Evolutionary conservation across 768 basidiomycete species (phyloP), one percentile per base, ranked within the genome.

Genomic region (Russula vinacea): DNA sequence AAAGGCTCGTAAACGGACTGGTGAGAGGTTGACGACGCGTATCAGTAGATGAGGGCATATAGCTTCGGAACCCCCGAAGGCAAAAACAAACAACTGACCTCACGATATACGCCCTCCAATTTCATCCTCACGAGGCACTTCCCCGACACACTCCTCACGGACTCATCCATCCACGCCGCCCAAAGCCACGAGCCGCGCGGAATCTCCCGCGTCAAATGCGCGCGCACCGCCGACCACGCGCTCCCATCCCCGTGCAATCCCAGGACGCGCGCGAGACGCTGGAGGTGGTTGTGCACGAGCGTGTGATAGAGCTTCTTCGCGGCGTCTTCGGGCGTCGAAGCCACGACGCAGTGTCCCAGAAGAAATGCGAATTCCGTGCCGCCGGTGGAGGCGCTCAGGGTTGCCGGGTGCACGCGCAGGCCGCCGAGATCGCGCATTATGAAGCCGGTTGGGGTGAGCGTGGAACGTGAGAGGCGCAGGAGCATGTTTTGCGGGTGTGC

Each of bases 81-180:
- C 8, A n/a, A n/a, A n/a, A n/a, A n/a, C 35, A 19, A 44, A n/a
- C 17, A 8, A 73, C 78, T 71, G 71, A 83, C 84, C 72, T 83
- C 81, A 52, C 83, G 78, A 64, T 84, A 84, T 45, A 81, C 78
- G 58, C 81, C 81, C 50, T 79, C 77, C 73, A 84, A 75, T 26
- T 83, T 77, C 84, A 85, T 85, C 29, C 82, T 77, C 78, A 85
- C 74, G 44, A 85, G 71, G 68, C 83, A 84, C 69, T 85, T 85
- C 8, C 83, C 83, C 11, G 78, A 72, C 4, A 85, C 77, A 37
- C 60, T 69, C 60, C 33, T 60, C 56, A 54, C 66, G 2, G 39
- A n/a, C 19, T 67, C 57, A 32, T 53, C 60, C 45, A 75, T 73
- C 83, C 84, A 85, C 2, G 77, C 72, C 62, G 75, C 73, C 74